A percentile compares a stretch with the other conserved stretches of the same genome.
These are phyloP conservation scores for Rosa rugosa DNA, from an alignment of 306 rosid species.

Conservation along the genomic window DNA sequence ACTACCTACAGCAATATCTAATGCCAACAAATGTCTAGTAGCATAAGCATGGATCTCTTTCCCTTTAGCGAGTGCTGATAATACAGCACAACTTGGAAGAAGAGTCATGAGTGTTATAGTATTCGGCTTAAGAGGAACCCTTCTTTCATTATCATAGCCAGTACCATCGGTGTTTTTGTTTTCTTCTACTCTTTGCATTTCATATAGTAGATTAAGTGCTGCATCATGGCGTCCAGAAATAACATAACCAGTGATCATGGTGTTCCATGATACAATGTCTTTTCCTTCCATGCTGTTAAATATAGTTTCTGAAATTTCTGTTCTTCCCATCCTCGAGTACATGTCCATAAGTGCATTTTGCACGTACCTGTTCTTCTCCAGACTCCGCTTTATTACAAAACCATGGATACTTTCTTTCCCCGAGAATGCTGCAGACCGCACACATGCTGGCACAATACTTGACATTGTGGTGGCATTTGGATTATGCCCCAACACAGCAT, in stretches of 20 bases:
- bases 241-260: slow-evolving; percentile 76
- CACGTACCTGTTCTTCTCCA: slow-evolving; percentile 61
- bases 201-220: slow-evolving; percentile 60
- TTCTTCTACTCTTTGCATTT: slow-evolving; percentile 48
- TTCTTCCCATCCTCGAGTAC: slow-evolving; percentile 71
- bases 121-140: slow-evolving; percentile 55
- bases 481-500: slow-evolving; percentile 27
- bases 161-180: not conserved
- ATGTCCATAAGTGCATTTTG: slow-evolving; percentile 84
- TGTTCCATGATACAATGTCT: slow-evolving; percentile 85
- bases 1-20: slow-evolving; percentile 78
- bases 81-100: slow-evolving; percentile 79
- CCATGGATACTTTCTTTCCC: slow-evolving; percentile 69
- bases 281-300: slow-evolving; percentile 50
- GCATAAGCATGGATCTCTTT: slow-evolving; percentile 84
- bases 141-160: slow-evolving; percentile 35
- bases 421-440: slow-evolving; percentile 40
- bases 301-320: slow-evolving; percentile 47
- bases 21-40: slow-evolving; percentile 49
- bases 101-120: slow-evolving; percentile 78
- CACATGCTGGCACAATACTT: slow-evolving; percentile 72
- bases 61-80: slow-evolving; percentile 71
- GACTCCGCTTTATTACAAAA: slow-evolving; percentile 55
- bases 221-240: slow-evolving; percentile 53
- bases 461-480: slow-evolving; percentile 74